Evolutionary conservation across 2,329 filamentous ascomycete genomes (phyloP), one percentile per base, ranked within the genome.

Genomic region (Tolypocladium sp.): DNA sequence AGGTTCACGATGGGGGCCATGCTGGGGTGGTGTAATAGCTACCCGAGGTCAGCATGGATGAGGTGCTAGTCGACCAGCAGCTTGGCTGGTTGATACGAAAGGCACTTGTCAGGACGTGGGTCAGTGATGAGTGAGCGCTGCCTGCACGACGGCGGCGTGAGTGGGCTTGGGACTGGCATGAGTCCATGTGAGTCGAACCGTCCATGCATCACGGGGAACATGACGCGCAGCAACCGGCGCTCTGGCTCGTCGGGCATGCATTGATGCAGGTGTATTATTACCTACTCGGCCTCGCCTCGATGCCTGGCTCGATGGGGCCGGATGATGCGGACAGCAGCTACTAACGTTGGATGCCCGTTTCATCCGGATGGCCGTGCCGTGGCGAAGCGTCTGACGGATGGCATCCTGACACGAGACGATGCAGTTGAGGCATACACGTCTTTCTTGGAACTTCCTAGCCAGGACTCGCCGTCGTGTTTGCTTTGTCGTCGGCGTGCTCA

Each of bases 401-500:
- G 5, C 15, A 30, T 3, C 42, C 4, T 25, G 42, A 44, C 10
- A 49, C 22, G 27, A 20, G 46, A 25, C 7, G 12, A 2, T 13
- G n/a, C 6, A 22, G 15, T n/a, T 25, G 4, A 22, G n/a, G 44
- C 22, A 49, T 7, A 20, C 44, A 27, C 13, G 13, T 27, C 22
- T 9, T 20, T 7, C 13, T 27, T 17, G 37, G 70, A 70, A 35
- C 77, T 76, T 64, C 67, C 78, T n/a, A 74, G 60, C 65, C 25
- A 30, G 25, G 46, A 8, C 46, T 49, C 46, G 44, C 44, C 44
- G 25, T 27, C 10, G 2, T 25, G 3, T 4, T 30, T 49, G 44
- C 25, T 27, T 30, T 9, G 25, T 30, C 44, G 12, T 27, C 25
- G 44, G 22, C 25, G 46, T 10, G 6, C 25, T 30, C 46, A 15